phyloP scores from a whole-genome alignment of 345 rosid genomes.

The Firmiana major region DNA sequence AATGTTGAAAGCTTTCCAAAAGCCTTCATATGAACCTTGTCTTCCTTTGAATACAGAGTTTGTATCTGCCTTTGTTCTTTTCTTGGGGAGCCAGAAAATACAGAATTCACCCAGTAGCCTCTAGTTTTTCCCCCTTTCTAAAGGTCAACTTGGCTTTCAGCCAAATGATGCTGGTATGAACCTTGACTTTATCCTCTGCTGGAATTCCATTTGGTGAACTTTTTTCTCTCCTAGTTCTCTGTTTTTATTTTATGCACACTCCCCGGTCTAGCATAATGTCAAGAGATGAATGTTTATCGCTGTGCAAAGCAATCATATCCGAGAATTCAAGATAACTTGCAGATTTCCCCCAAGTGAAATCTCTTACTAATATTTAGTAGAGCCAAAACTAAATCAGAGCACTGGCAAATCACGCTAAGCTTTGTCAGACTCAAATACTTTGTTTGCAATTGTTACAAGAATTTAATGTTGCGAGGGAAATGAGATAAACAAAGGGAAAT shows the following conservation, averaged over 20 bases:
- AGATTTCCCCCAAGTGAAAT: neutral
- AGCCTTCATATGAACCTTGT: neutral
- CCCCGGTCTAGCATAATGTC: neutral
- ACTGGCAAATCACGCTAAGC: neutral
- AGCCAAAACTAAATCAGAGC: conserved; percentile 1
- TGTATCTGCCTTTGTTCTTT: neutral
- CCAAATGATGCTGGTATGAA: neutral
- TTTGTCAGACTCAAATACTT: neutral
- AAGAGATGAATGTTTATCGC: neutral
- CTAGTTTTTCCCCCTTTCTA: neutral
- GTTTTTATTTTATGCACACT: neutral
- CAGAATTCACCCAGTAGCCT: neutral
- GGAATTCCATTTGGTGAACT: neutral
- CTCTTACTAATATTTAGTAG: neutral
- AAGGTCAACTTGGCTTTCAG: neutral
- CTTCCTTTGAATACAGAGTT: neutral
- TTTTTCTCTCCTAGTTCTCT: too few relatives aligned
- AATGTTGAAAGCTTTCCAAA: neutral
- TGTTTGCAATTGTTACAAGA: neutral
- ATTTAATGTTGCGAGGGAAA: neutral
- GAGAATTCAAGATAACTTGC: neutral
- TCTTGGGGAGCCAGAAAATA: neutral
- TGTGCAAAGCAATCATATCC: neutral
- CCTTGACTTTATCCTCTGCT: neutral
- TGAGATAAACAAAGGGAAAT: neutral